Evolutionary conservation across 2,329 filamentous ascomycete genomes (phyloP).

Genomic region (Aspergillus fijiensis): DNA sequence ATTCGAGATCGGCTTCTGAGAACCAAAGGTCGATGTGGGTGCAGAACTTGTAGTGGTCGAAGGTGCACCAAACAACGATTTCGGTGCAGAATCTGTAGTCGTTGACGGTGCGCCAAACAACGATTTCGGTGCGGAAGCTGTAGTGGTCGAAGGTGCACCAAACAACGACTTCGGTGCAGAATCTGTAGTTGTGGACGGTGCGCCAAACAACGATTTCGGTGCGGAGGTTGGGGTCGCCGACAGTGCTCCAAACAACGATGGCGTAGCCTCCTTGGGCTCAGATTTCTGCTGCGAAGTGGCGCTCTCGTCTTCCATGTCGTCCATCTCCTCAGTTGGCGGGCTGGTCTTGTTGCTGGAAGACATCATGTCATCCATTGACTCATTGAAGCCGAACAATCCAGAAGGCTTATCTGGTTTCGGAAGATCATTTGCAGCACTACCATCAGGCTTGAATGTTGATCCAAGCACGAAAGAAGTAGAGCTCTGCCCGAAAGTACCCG

Average conservation of each 20-base stretch:
- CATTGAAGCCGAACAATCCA: constrained; percentile 40
- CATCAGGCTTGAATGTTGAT: constrained; percentile 48
- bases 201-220: constrained; percentile 23
- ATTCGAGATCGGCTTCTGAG: constrained; percentile 4
- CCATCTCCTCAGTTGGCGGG: constrained; percentile 38
- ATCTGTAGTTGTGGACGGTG: neutral
- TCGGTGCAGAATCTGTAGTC: neutral
- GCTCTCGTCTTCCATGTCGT: constrained; percentile 33
- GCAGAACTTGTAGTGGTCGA: constrained; percentile 13
- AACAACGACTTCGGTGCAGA: neutral
- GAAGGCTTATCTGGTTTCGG: constrained; percentile 40
- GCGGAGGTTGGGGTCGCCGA: constrained; percentile 25
- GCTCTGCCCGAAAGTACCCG: constrained; percentile 31
- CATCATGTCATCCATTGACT: constrained; percentile 43
- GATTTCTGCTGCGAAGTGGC: constrained; percentile 25
- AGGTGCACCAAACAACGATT: constrained; percentile 29
- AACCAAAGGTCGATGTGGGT: neutral
- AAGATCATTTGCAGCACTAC: constrained; percentile 39
- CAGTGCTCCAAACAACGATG: constrained; percentile 30
- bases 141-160: constrained; percentile 6
- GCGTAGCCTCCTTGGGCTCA: constrained; percentile 18
- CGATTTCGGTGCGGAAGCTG: neutral
- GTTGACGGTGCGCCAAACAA: neutral
- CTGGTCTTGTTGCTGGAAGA: constrained; percentile 33
- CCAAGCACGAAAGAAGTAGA: constrained; percentile 42